Base-by-base conservation (phyloP, 2,329 filamentous ascomycete species). In the Bipolaris oryzae region DNA sequence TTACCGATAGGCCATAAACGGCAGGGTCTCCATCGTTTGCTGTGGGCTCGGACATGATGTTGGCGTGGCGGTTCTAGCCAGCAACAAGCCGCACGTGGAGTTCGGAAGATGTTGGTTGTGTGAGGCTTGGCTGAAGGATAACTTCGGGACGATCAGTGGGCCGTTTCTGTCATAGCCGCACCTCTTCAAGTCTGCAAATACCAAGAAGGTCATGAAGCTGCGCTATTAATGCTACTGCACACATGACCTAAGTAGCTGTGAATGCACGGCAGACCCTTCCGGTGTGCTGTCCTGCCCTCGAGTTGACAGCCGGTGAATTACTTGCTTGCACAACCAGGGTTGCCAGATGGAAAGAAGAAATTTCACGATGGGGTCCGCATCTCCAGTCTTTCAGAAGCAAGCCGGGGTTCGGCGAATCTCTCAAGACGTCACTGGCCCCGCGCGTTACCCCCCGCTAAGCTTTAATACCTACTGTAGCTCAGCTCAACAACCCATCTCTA, bases 331-430 rank as follows among this genome's bases (percentile, higher is more conserved):
- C 23, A 35, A 21, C 53, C 13, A 55, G 11, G 55, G 41, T 51
- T 56, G 46, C 42, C 51, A 52, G 38, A 53, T 20, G 16, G 23
- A 47, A 37, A 31, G 21, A 45, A 53, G 52, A 46, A 47, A 62
- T 53, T 49, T 58, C 47, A 59, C 18, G 18, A 53, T 52, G 58
- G 60, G 63, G 46, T 64, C 64, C 53, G 45, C 35, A 52, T 63
- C 59, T 62, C 66, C 66, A 69, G 66, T 72, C 38, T 67, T 71
- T 60, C 50, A 69, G 62, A 66, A 62, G 60, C 56, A 68, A 68
- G 48, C 61, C 71, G 66, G 67, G 66, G 46, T 49, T 71, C 67
- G 69, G 66, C 70, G 69, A 72, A 62, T 64, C 49, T 55, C 52
- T 52, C 33, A 58, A 52, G 59, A 61, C 64, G 61, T 65, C 61